Evolutionary conservation across 371 early-diverging fungal species (phyloP), one percentile per base, ranked within the genome.

Genomic region (Rhizopus sp.): DNA sequence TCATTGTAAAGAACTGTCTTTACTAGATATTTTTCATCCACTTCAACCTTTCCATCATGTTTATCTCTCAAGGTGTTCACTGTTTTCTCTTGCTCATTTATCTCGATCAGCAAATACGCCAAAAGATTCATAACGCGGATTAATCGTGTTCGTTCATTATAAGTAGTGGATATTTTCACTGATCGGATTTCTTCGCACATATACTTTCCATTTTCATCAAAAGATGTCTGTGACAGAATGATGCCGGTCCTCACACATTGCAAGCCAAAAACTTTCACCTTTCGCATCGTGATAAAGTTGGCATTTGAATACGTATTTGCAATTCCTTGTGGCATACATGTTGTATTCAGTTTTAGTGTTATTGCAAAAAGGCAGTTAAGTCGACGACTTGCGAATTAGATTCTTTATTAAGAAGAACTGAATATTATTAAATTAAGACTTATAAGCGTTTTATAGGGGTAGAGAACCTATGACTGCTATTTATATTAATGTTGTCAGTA

Each of bases 261-360:
- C 32, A 45, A 42, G 4, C 45, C 55, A 54, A 16, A 54, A 16
- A 54, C 46, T 35, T 54, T 54, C n/a, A 32, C 45, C 15, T 52
- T 40, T 50, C 35, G 16, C 38, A 13, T 35, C 51, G 31, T 38
- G n/a, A 60, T 13, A 48, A 54, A 49, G 29, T 53, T 48, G 29
- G 55, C 16, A 60, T 60, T 53, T 9, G 48, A 17, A 39, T 60
- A 57, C 49, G 35, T 35, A 16, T 52, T 62, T 37, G 57, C 57
- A 35, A 62, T 62, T 12, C 53, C 32, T 34, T 62, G 56, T n/a
- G 57, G 38, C 62, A 62, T 62, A n/a, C n/a, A n/a, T n/a, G n/a
- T n/a, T n/a, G n/a, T n/a, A n/a, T n/a, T n/a, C n/a, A n/a, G n/a
- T n/a, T n/a, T n/a, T n/a, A n/a, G n/a, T n/a, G n/a, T n/a, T n/a